Base-by-base conservation (phyloP, 1,284 basidiomycete species). In the Leucoagaricus sp. region DNA sequence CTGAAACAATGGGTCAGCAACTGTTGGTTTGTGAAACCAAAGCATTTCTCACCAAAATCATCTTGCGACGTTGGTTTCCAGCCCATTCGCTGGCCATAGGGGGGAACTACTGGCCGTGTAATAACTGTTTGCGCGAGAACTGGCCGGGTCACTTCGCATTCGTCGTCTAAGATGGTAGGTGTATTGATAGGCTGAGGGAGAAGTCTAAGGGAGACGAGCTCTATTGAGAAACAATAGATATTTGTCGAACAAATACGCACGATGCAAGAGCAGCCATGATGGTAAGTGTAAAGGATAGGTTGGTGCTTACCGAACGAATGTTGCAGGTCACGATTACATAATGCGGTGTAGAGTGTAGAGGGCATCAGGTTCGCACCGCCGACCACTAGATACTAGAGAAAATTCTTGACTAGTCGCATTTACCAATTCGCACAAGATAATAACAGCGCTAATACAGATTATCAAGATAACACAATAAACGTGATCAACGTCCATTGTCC, bases 1-100 rank as follows among this genome's bases (percentile, higher is more conserved):
- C 89, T 91, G 28, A 63, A 38, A 58, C 23, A 28, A 33, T 21
- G 45, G 23, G 60, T 31, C 23, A 23, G 8, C 2, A n/a, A 21
- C 10, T 9, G 7, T 1, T 9, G 9, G 4, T 2, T 36, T 1
- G n/a, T 2, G n/a, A 10, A 38, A 19, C 15, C 2, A 36, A n/a
- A 21, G 34, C 36, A 58, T 45, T n/a, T 73, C 82, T 44, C 63
- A 89, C 89, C 92, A 74, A 91, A 98, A 67, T 98, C 95, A 56
- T 89, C 88, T 60, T 83, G 82, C 19, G 81, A 80, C 41, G 82
- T 82, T 19, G 96, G 96, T 67, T 86, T 92, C 96, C 96, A 99
- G 58, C 86, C 89, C 62, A 73, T 79, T 58, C 96, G 83, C 67
- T 89, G 86, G 6, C 96, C 92, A 71, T 98, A 98, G 4, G 87